These are phyloP conservation scores for Xylariaceae sp. DNA, from an alignment of 2,329 filamentous ascomycete species.

Conservation along the genomic window DNA sequence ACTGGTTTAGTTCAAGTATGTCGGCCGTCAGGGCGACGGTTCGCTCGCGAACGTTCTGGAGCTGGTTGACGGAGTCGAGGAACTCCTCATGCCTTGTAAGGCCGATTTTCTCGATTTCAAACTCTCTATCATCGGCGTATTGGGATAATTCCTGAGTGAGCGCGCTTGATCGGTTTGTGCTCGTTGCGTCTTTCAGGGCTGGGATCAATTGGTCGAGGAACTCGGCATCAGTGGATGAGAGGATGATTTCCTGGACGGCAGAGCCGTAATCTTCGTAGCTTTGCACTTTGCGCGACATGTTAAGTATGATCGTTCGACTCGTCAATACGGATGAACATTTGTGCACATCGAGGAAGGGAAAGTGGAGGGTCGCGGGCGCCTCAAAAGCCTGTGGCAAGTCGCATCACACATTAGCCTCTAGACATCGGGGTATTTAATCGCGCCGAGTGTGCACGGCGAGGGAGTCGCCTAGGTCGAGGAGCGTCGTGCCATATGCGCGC, in stretches of 20 bases:
- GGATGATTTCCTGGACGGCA: slow-evolving; percentile 67
- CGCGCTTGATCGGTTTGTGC: slow-evolving; percentile 65
- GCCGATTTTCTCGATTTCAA: slow-evolving; percentile 90
- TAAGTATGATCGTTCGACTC: not conserved
- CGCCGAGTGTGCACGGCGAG: not conserved
- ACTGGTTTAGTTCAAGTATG: slow-evolving; percentile 87
- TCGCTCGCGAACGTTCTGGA: slow-evolving; percentile 87
- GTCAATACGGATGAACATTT: not conserved
- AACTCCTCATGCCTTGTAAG: slow-evolving; percentile 97
- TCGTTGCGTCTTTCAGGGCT: slow-evolving; percentile 83
- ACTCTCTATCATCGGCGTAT: slow-evolving; percentile 81
- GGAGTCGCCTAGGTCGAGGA: not conserved
- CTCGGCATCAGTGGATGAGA: slow-evolving; percentile 85
- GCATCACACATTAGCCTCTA: slow-evolving; percentile 1
- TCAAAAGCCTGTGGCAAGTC: not conserved
- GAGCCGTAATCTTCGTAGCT: slow-evolving; percentile 36
- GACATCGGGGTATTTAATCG: not conserved
- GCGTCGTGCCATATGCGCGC: not conserved
- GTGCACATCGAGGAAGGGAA: not conserved
- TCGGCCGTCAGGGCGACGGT: slow-evolving; percentile 85
- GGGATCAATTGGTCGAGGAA: slow-evolving; percentile 95
- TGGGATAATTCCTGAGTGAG: slow-evolving; percentile 74
- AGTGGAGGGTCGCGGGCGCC: not conserved
- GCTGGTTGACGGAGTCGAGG: slow-evolving; percentile 84
- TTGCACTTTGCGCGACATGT: slow-evolving; percentile 32